These are phyloP conservation scores for Hypoxylon sp. DNA, from an alignment of 2,329 filamentous ascomycete genomes.

Conservation along the genomic window DNA sequence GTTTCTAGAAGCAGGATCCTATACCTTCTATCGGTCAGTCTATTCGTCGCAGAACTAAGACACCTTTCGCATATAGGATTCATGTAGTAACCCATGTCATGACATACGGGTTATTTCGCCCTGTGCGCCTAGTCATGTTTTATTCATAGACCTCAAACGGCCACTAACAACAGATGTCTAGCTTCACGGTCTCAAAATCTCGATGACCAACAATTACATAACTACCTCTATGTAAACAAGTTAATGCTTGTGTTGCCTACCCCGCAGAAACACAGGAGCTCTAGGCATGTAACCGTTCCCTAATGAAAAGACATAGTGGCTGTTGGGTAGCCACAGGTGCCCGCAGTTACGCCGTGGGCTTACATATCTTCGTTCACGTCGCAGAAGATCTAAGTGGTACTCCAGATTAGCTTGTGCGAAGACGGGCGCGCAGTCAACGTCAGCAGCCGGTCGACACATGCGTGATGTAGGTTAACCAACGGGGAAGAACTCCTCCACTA, in stretches of 20 bases:
- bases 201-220: constrained; percentile 15
- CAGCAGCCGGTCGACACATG: constrained; percentile 12
- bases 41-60: constrained; percentile 20
- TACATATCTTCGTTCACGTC: neutral
- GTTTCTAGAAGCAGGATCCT: constrained; percentile 31
- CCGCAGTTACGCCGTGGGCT: constrained; percentile 36
- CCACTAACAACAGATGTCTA: neutral
- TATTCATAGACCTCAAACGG: neutral
- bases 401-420: constrained; percentile 33
- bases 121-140: constrained; percentile 20
- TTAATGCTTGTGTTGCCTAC: constrained; percentile 18
- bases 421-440: constrained; percentile 13
- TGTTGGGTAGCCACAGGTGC: constrained; percentile 19
- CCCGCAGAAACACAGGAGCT: constrained; percentile 27
- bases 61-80: constrained; percentile 3
- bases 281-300: constrained; percentile 24
- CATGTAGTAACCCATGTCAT: constrained; percentile 13
- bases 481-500: constrained; percentile 3
- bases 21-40: neutral
- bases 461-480: neutral
- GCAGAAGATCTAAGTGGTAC: constrained; percentile 31
- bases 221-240: neutral
- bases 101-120: constrained; percentile 12
- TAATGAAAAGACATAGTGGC: constrained; percentile 11
- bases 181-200: neutral